Evolutionary conservation across 2,329 filamentous ascomycete genomes (phyloP), one percentile per base, ranked within the genome.

Genomic region (Aspergillaceae sp.): DNA sequence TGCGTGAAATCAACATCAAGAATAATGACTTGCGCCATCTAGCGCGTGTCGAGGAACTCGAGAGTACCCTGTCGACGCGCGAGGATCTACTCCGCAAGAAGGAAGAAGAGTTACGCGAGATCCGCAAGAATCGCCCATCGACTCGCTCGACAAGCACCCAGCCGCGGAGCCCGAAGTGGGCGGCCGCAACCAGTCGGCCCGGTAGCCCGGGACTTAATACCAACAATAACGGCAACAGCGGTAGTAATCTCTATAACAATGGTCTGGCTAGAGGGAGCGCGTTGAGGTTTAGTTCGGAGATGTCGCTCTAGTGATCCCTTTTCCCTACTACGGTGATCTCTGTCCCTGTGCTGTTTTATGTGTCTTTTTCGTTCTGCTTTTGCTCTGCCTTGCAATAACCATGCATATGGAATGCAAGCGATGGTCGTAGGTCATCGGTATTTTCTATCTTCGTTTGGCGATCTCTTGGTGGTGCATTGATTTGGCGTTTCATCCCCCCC

Each of bases 61-160:
- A 72, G 55, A 44, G 59, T 3, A 59, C 57, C 1, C 51, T 70
- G 10, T 56, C 59, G 9, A 54, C 56, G 1, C 62, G 67, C 8
- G 68, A 73, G 29, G 60, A 65, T 11, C 47, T 72, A 9, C 51
- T 73, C 7, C 65, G 58, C 40, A 64, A 58, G 43, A 68, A 72
- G 41, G 69, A 73, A 44, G 71, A 73, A 10, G 71, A 74, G 48
- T 56, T 72, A 37, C 65, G 66, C 8, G 65, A 67, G 11, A 58
- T 73, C 43, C 68, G 66, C 49, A 71, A 68, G 47, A 70, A 70
- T 43, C 65, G 68, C 0, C 68, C 68, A 2, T 64, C 65, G 1
- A 71, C 67, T 33, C 60, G 68, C 11, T 67, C 68, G 2, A 70
- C 68, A 0, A 71, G 68, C 45, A 66, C 65, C 10, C 66, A 69